Evolutionary conservation across 1,284 basidiomycete genomes (phyloP), one percentile per base, ranked within the genome.

Genomic region (Prillingera fragicola): DNA sequence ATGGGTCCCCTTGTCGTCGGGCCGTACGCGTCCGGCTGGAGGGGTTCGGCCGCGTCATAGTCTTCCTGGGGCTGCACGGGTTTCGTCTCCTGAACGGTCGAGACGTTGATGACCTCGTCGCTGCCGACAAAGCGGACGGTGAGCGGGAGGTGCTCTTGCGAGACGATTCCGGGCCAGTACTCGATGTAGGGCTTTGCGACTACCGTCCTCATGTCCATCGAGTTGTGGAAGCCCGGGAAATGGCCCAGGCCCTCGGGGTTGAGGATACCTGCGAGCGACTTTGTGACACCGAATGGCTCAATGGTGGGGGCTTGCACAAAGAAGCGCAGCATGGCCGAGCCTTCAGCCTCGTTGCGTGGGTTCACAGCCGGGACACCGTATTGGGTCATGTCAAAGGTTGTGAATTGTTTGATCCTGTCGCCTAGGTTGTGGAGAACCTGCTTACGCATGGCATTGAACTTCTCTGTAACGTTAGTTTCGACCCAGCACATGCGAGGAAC

Each of bases 261-360:
- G 7, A 46, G 32, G 26, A 52, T 21, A 5, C 37, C 25, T 25
- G 34, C 23, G 19, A 52, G 38, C 13, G 31, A 33, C 19, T 28
- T n/a, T 4, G 40, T 29, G 3, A 41, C 40, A n/a, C n/a, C n/a
- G 23, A 45, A 52, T 14, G 50, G 55, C 12, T 54, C 49, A 13
- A 48, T 33, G 0, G 34, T 41, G 21, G 25, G 19, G 1, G 54
- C 50, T 41, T 61, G 59, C 4, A 55, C 57, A 22, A 59, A 47
- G 34, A 61, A 48, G 5, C 59, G 45, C 33, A 61, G 32, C 41
- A 48, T 50, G 7, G 53, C 52, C 9, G 57, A 59, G 6, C 45
- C 55, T 21, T 47, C 38, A 5, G 50, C 55, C 33, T 57, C 55
- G 17, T 38, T 52, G 19, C 46, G 25, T 4, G 57, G 46, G 35